These are phyloP conservation scores for Sclerotinia spermophila DNA, from an alignment of 2,329 filamentous ascomycete species.

Conservation along the genomic window DNA sequence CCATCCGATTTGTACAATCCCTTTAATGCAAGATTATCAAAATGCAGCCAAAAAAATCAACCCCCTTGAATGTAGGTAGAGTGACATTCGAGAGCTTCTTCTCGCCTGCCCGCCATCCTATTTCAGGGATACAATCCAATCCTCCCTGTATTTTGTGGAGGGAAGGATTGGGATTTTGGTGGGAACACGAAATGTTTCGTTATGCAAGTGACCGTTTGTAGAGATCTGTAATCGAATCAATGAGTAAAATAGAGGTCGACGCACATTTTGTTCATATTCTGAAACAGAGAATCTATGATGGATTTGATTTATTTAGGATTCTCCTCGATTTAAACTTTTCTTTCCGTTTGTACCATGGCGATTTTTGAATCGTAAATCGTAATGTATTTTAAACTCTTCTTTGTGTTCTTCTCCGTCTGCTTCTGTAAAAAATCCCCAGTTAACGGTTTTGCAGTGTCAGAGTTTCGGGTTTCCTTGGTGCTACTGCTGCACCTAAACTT, in stretches of 20 bases:
- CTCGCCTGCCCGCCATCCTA: not conserved
- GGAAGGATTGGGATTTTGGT: not conserved
- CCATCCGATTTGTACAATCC: not conserved
- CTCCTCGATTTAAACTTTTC: not conserved
- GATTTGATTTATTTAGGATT: not conserved
- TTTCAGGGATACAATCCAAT: not conserved
- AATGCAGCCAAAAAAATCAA: not conserved
- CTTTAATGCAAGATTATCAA: slow-evolving; percentile 6
- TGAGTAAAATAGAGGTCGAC: not conserved
- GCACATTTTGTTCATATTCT: not conserved
- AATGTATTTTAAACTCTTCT: too few species aligned
- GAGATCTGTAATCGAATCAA: not conserved
- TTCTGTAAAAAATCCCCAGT: not conserved
- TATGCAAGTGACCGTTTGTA: not conserved
- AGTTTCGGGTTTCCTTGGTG: not conserved
- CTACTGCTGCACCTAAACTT: not conserved
- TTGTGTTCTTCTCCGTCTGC: too few species aligned
- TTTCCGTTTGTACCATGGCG: not conserved
- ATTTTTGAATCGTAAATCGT: too few species aligned
- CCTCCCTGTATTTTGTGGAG: slow-evolving; percentile 2
- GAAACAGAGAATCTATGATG: not conserved
- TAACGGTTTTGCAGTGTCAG: not conserved
- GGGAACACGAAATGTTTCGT: not conserved
- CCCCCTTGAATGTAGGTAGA: not conserved
- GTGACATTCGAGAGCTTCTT: slow-evolving; percentile 1